Conservation (phyloP, 805 yeast species). For the Candida railenensis region DNA sequence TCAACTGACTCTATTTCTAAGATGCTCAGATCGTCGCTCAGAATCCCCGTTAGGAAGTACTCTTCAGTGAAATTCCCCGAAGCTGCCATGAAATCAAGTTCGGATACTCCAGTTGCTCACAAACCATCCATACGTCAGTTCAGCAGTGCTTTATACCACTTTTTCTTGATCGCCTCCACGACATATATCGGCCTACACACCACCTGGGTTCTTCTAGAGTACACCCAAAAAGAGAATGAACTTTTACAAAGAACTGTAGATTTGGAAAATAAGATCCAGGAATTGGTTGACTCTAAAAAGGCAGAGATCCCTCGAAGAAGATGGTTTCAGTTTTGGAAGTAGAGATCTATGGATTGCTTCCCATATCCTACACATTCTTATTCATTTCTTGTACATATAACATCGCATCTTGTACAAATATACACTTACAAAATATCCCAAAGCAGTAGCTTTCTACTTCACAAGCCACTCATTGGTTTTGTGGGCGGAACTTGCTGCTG, state of each 20-base stretch:
- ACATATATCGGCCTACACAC: constrained; percentile 36
- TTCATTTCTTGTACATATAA: constrained; percentile 1
- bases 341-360: background rate
- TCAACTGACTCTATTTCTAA: too few species aligned
- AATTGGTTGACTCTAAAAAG: constrained; percentile 25
- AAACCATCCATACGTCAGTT: constrained; percentile 38
- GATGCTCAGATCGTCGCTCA: background rate
- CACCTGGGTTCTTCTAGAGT: constrained; percentile 31
- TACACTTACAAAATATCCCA: background rate
- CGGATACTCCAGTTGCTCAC: background rate
- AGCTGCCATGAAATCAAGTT: constrained; percentile 7
- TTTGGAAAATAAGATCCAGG: constrained; percentile 26
- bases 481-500: constrained; percentile 24
- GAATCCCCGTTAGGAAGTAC: background rate
- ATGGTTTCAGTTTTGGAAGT: constrained; percentile 18
- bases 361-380: background rate
- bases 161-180: constrained; percentile 38
- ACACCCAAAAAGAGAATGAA: constrained; percentile 19
- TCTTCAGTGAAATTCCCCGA: constrained; percentile 4
- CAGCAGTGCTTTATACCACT: constrained; percentile 35
- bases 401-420: background rate
- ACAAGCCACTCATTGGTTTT: constrained; percentile 6
- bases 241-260: constrained; percentile 16
- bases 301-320: constrained; percentile 12
- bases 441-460: background rate